Evolutionary conservation across 139 green algal genomes (phyloP).

Genomic region (Chlorella vulgaris): DNA sequence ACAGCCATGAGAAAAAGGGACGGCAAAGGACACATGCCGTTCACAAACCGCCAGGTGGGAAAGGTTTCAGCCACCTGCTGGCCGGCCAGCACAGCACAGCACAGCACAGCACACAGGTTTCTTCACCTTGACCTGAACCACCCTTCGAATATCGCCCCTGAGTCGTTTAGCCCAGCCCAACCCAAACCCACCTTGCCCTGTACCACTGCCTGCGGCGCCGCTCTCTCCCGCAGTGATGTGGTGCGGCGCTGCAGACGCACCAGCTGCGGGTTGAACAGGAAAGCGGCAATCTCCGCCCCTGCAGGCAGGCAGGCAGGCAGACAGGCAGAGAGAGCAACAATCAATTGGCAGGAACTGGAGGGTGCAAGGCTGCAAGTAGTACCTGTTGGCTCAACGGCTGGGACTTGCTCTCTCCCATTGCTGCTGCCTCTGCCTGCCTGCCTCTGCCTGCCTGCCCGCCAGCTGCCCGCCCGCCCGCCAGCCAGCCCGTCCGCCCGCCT

Average conservation of each 20-base stretch:
- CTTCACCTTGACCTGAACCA: no score
- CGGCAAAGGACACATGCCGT: no score
- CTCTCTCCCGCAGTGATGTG: background rate
- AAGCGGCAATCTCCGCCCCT: constrained; percentile 51
- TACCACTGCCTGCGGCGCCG: background rate
- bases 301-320: background rate
- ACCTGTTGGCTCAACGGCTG: background rate
- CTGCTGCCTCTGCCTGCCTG: no score
- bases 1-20: no score
- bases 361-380: background rate
- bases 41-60: no score
- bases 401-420: background rate
- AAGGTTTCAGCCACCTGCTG: no score
- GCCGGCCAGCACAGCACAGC: no score
- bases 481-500: background rate
- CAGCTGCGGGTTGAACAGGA: constrained; percentile 50
- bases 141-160: no score
- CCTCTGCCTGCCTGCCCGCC: background rate
- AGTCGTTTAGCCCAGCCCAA: no score
- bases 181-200: constrained; percentile 6
- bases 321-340: background rate
- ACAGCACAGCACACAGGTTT: no score
- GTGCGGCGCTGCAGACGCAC: background rate
- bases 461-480: no score
- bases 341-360: no score